Percentiles rank a stretch among this genome's conserved stretches.
Evolutionary conservation across 140 eudicot species (phyloP).

Genomic region (Oenanthe javanica): DNA sequence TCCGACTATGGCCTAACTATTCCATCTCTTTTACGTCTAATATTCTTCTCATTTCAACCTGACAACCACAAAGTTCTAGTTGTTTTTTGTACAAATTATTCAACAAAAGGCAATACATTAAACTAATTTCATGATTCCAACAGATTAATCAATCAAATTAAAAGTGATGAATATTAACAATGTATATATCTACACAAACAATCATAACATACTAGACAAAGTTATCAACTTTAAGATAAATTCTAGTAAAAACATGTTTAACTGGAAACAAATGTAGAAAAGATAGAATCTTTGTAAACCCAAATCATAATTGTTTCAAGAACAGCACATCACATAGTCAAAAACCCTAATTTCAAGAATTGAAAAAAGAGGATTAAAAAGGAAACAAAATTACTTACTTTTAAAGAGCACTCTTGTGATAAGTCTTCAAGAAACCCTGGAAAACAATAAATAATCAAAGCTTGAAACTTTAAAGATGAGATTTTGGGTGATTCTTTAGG

Average conservation of each 20-base stretch:
- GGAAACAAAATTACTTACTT: neutral
- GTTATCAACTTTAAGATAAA: neutral
- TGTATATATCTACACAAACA: neutral
- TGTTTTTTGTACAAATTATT: too few species aligned
- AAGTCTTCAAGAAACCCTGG: neutral
- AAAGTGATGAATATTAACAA: too few species aligned
- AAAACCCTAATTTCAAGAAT: too few species aligned
- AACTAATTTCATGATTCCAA: neutral
- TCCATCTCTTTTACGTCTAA: neutral
- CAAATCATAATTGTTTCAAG: neutral
- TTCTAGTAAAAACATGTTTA: neutral
- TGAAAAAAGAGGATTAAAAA: too few species aligned
- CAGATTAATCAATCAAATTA: too few species aligned
- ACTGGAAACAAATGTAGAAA: neutral
- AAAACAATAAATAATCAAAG: neutral
- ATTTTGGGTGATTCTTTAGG: neutral
- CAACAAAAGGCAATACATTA: neutral
- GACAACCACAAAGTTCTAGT: neutral
- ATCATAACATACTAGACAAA: neutral
- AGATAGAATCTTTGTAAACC: neutral
- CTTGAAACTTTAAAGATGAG: neutral
- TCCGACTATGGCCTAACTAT: too few species aligned
- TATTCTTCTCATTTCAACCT: neutral
- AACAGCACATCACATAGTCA: neutral
- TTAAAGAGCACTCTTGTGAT: neutral